Conservation (phyloP, 2,329 filamentous ascomycete genomes). For the Phaeosphaeriaceae sp. region DNA sequence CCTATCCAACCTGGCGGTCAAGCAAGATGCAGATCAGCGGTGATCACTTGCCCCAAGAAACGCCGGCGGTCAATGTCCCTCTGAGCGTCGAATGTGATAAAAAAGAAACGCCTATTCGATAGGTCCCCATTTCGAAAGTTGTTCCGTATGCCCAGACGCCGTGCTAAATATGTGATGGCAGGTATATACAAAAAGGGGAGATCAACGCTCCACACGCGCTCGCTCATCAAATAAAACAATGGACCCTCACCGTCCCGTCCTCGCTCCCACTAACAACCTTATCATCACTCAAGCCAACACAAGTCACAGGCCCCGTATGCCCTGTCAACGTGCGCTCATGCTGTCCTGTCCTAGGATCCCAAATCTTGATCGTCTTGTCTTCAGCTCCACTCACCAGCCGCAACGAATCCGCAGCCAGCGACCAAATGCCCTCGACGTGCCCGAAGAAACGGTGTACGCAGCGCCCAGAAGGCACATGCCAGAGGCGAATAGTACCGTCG, state of each 20-base stretch:
- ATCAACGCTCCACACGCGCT: no score
- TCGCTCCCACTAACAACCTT: conserved; percentile 91
- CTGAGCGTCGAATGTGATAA: no score
- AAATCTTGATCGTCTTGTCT: conserved; percentile 93
- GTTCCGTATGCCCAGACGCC: no score
- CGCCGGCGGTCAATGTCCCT: no score
- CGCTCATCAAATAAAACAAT: conserved; percentile 38
- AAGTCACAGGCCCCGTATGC: conserved; percentile 89
- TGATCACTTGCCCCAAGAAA: no score
- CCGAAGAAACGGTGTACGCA: conserved; percentile 95
- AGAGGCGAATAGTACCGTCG: conserved; percentile 89
- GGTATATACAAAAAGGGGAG: no score
- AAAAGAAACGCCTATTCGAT: conserved; percentile 2
- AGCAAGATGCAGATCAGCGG: no score
- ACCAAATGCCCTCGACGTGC: conserved; percentile 96
- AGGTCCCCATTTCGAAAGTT: no score
- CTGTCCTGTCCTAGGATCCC: conserved; percentile 89
- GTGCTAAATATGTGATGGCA: no score
- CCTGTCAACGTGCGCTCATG: conserved; percentile 93
- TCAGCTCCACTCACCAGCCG: conserved; percentile 89
- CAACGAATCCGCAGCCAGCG: conserved; percentile 84
- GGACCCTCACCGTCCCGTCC: conserved; percentile 85
- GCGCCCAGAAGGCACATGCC: conserved; percentile 82
- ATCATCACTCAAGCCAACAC: conserved; percentile 87
- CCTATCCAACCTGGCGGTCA: no score